Percentiles rank a stretch among this genome's conserved stretches.
Evolutionary conservation across 2,329 filamentous ascomycete species (phyloP).

Genomic region (Ustilaginoidea virens): DNA sequence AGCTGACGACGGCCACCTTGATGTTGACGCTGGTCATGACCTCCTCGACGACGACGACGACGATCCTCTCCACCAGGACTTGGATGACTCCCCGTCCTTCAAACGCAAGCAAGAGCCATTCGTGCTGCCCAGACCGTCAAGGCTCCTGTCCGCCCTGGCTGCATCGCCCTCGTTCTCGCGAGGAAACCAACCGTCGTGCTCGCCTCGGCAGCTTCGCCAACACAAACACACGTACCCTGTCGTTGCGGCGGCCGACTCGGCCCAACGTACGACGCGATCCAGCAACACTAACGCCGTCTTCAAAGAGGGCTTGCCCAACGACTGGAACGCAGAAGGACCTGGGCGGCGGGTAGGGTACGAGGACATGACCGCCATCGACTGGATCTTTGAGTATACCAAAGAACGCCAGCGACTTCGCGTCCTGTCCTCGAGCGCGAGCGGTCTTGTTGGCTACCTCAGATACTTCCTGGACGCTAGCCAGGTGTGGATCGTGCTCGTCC

Average conservation of each 20-base stretch:
- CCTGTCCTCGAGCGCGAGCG: slow-evolving; percentile 52
- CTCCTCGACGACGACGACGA: slow-evolving; percentile 34
- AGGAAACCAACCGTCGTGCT: too few relatives aligned
- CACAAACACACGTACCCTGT: slow-evolving; percentile 1
- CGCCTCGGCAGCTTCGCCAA: too few relatives aligned
- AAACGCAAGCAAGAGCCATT: slow-evolving; percentile 50
- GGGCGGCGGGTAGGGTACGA: slow-evolving; percentile 88
- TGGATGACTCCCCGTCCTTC: slow-evolving; percentile 46
- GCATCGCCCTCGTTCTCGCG: slow-evolving; percentile 10
- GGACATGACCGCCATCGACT: slow-evolving; percentile 93
- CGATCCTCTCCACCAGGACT: slow-evolving; percentile 37
- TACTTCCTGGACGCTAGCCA: slow-evolving; percentile 73
- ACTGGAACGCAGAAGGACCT: slow-evolving; percentile 86
- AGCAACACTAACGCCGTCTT: slow-evolving; percentile 9
- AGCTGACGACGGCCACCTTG: slow-evolving; percentile 22
- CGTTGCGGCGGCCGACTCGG: too few relatives aligned
- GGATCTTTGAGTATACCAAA: slow-evolving; percentile 98
- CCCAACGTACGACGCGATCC: neutral
- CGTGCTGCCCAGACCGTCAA: slow-evolving; percentile 28
- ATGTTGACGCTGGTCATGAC: slow-evolving; percentile 12
- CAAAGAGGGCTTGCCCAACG: slow-evolving; percentile 37
- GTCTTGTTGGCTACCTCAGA: slow-evolving; percentile 56
- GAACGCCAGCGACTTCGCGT: slow-evolving; percentile 78
- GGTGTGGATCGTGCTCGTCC: slow-evolving; percentile 77
- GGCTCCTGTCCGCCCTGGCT: slow-evolving; percentile 33